Conservation (phyloP, 371 early-diverging fungal genomes). For the Mortierella sp. region DNA sequence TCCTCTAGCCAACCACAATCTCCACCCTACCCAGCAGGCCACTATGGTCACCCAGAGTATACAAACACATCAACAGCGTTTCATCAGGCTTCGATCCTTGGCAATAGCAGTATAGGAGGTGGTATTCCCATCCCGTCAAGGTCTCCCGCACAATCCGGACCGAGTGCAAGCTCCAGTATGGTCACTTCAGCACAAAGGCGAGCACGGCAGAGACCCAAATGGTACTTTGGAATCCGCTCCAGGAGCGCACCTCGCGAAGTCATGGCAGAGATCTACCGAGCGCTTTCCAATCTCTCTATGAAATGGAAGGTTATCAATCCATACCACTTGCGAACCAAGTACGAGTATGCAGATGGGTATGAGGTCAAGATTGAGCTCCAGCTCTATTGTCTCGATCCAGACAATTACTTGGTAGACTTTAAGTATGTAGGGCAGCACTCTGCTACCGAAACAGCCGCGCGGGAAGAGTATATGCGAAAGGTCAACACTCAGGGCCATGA, state of each 20-base stretch:
- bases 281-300: slow-evolving; percentile 89
- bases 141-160: not conserved
- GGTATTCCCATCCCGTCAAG: slow-evolving; percentile 29
- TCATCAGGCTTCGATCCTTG: slow-evolving; percentile 43
- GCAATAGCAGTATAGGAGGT: slow-evolving; percentile 43
- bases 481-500: slow-evolving; percentile 15
- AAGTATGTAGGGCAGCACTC: slow-evolving; percentile 68
- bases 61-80: slow-evolving; percentile 27
- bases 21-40: slow-evolving; percentile 5
- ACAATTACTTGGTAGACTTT: slow-evolving; percentile 96
- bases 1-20: slow-evolving; percentile 18
- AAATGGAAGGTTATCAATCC: slow-evolving; percentile 92
- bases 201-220: slow-evolving; percentile 66
- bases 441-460: slow-evolving; percentile 22
- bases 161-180: slow-evolving; percentile 1
- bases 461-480: slow-evolving; percentile 34
- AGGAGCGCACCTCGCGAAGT: slow-evolving; percentile 92
- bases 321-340: slow-evolving; percentile 84
- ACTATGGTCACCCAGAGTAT: slow-evolving; percentile 25
- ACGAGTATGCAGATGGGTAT: slow-evolving; percentile 62
- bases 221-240: slow-evolving; percentile 98
- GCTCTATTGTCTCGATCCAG: slow-evolving; percentile 87
- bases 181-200: slow-evolving; percentile 29
- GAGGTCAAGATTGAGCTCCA: slow-evolving; percentile 93
- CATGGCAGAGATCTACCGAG: slow-evolving; percentile 97